Conservation (phyloP, 106 monocot species). For the Xerophyta viscosa region DNA sequence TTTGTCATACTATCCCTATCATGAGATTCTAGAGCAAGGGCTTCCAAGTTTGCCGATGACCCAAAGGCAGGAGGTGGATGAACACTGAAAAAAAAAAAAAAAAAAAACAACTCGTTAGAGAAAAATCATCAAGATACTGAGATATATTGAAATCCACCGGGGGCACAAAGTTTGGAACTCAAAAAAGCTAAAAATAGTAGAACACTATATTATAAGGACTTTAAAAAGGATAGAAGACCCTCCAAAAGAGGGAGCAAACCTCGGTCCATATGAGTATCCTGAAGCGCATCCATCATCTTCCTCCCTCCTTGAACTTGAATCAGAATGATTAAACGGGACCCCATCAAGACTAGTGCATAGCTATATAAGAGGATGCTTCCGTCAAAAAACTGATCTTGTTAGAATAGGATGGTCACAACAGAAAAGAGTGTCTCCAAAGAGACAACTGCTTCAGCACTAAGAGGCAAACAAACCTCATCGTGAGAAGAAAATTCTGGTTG, state of each 20-base stretch:
- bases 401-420: neutral
- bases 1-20: constrained; percentile 39
- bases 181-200: neutral
- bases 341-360: constrained; percentile 31
- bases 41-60: constrained; percentile 57
- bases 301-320: constrained; percentile 14
- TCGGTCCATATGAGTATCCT: constrained; percentile 16
- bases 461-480: no score
- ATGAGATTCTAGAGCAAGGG: constrained; percentile 48
- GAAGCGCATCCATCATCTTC: constrained; percentile 30
- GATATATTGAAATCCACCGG: neutral
- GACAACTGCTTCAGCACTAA: no score
- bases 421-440: neutral
- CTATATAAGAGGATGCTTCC: constrained; percentile 10
- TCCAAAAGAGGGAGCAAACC: constrained; percentile 4
- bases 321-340: constrained; percentile 26
- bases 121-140: neutral
- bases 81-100: constrained; percentile 28
- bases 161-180: neutral
- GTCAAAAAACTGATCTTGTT: neutral
- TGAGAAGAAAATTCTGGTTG: no score
- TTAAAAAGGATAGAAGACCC: neutral
- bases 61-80: constrained; percentile 76
- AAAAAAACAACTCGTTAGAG: neutral
- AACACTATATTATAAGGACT: neutral